Percentiles rank a stretch among this genome's conserved stretches.
phyloP scores from a whole-genome alignment of 495 filamentous ascomycete genomes.

The Tuber indicum region DNA sequence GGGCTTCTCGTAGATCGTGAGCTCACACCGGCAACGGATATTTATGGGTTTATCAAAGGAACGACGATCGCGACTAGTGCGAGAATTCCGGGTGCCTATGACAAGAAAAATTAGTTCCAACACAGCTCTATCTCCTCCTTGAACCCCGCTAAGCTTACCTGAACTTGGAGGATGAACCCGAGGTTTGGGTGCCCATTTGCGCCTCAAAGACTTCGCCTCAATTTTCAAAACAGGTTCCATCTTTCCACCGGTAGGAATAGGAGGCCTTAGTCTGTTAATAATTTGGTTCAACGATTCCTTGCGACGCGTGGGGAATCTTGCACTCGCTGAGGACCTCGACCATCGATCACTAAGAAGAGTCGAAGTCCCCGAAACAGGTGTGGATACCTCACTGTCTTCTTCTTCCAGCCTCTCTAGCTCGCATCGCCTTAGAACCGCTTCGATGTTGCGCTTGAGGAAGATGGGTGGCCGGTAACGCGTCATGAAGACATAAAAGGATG shows the following conservation, averaged over 20 bases:
- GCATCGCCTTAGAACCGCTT: conserved; percentile 31
- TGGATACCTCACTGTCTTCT: conserved; percentile 4
- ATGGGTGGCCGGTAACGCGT: conserved; percentile 29
- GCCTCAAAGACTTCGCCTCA: conserved; percentile 28
- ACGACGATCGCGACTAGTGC: background rate
- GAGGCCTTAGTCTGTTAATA: conserved; percentile 30
- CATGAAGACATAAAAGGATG: conserved; percentile 30
- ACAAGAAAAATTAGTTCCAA: background rate
- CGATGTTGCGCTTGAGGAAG: conserved; percentile 38
- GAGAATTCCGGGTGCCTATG: background rate
- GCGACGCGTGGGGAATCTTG: conserved; percentile 18
- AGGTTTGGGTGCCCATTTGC: conserved; percentile 25
- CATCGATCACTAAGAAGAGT: conserved; percentile 5
- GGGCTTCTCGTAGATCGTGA: conserved; percentile 30
- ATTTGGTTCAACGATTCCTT: conserved; percentile 26
- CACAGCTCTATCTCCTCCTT: background rate
- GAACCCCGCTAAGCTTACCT: background rate
- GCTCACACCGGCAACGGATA: conserved; percentile 35
- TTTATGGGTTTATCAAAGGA: conserved; percentile 3
- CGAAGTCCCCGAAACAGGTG: background rate
- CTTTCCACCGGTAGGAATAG: conserved; percentile 25
- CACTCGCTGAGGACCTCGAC: conserved; percentile 26
- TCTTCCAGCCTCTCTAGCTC: conserved; percentile 9
- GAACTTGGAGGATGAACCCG: background rate
- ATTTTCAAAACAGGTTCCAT: conserved; percentile 37